These are phyloP conservation scores for Trichophyton rubrum DNA, from an alignment of 2,329 filamentous ascomycete species.

Conservation along the genomic window DNA sequence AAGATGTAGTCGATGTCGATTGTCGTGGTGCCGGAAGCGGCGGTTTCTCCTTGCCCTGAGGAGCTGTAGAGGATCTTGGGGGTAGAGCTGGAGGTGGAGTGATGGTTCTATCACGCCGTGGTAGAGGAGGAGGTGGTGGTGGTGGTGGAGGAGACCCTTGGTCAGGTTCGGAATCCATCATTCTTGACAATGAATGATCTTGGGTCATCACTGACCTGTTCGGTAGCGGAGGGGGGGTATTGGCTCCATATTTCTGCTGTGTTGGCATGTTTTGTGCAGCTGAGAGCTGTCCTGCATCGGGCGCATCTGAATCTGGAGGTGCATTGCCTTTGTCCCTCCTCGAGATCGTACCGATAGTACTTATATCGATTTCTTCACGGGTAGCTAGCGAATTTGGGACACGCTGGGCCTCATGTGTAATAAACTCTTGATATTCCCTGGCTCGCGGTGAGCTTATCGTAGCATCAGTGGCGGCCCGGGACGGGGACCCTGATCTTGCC, in stretches of 20 bases:
- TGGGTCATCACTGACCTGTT: background rate
- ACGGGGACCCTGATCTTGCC: background rate
- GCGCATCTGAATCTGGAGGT: background rate
- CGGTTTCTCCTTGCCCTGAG: background rate
- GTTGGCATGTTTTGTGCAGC: slow-evolving; percentile 1
- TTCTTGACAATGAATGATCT: background rate
- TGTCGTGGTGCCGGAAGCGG: slow-evolving; percentile 2
- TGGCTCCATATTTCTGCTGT: background rate
- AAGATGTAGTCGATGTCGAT: background rate
- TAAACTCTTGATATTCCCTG: slow-evolving; percentile 1
- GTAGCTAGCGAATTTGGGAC: background rate
- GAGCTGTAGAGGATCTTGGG: background rate
- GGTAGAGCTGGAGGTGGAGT: slow-evolving; percentile 12
- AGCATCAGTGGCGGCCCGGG: background rate
- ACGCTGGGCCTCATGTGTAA: background rate
- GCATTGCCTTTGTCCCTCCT: background rate
- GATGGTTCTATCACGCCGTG: background rate
- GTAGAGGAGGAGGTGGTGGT: background rate
- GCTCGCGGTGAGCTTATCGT: background rate
- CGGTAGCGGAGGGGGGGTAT: background rate
- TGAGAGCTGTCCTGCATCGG: background rate
- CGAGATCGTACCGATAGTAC: background rate
- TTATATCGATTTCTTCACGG: background rate
- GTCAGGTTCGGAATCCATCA: slow-evolving; percentile 1
- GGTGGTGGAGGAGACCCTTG: background rate